phyloP scores from a whole-genome alignment of 1,284 basidiomycete genomes.

The Anthracocystis walkeri region DNA sequence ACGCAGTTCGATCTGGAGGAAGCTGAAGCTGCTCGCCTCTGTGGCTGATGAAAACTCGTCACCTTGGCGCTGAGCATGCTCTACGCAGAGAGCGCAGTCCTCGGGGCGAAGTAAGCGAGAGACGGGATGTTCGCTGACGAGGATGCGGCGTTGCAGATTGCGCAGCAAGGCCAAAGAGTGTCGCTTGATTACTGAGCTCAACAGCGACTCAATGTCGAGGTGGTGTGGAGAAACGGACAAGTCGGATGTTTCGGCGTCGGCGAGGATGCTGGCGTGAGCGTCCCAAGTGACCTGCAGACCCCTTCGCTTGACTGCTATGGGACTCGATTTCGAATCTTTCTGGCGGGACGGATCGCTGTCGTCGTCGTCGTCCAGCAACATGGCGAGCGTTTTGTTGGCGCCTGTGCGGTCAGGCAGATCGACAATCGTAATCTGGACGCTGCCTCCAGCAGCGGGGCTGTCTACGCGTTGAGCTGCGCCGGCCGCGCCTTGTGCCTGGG shows the following conservation, averaged over 20 bases:
- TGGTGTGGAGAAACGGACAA: slow-evolving; percentile 26
- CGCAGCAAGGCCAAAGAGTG: slow-evolving; percentile 42
- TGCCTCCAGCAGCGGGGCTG: slow-evolving; percentile 40
- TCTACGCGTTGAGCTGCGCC: slow-evolving; percentile 11
- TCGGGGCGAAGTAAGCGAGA: slow-evolving; percentile 41
- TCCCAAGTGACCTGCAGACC: slow-evolving; percentile 37
- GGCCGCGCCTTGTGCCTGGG: slow-evolving; percentile 32
- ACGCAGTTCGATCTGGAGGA: slow-evolving; percentile 35
- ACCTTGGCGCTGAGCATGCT: slow-evolving; percentile 29
- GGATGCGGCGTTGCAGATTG: slow-evolving; percentile 40
- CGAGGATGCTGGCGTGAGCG: slow-evolving; percentile 27
- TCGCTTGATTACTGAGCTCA: slow-evolving; percentile 29
- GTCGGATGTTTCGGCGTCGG: slow-evolving; percentile 21
- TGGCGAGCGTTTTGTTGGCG: slow-evolving; percentile 27
- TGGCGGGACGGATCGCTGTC: slow-evolving; percentile 1
- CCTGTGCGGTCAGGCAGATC: slow-evolving; percentile 32
- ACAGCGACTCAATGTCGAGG: slow-evolving; percentile 40
- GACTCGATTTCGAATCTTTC: neutral
- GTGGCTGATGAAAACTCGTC: slow-evolving; percentile 35
- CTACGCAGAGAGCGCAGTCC: slow-evolving; percentile 34
- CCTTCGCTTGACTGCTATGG: slow-evolving; percentile 25
- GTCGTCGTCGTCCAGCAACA: slow-evolving; percentile 28
- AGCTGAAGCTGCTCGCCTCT: slow-evolving; percentile 28
- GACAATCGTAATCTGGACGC: slow-evolving; percentile 36
- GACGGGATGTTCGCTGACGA: slow-evolving; percentile 40